phyloP scores from a whole-genome alignment of 805 yeast species.

The Myxozyma neotropica region DNA sequence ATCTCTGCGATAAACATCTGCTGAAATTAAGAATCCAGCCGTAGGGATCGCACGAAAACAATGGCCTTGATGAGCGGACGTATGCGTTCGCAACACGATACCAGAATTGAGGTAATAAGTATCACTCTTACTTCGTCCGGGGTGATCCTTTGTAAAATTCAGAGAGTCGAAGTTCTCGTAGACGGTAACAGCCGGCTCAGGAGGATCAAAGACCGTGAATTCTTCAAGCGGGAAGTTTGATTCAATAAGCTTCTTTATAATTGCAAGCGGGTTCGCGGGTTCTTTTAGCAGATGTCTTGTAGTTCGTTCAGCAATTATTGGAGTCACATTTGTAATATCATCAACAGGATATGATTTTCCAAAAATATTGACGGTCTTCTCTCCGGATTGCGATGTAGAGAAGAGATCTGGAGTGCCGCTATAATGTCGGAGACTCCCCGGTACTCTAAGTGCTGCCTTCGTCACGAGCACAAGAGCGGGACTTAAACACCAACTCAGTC shows the following conservation, averaged over 20 bases:
- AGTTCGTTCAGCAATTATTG: slow-evolving; percentile 65
- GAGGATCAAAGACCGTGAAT: slow-evolving; percentile 75
- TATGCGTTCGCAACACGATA: slow-evolving; percentile 82
- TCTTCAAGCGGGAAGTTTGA: slow-evolving; percentile 56
- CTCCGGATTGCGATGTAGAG: not conserved
- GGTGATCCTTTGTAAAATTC: slow-evolving; percentile 90
- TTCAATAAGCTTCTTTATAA: slow-evolving; percentile 74
- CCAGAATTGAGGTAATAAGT: slow-evolving; percentile 84
- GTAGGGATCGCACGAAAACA: slow-evolving; percentile 59
- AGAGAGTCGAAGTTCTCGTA: slow-evolving; percentile 87
- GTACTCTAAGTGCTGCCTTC: not conserved
- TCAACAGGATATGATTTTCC: slow-evolving; percentile 48
- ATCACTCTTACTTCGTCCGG: slow-evolving; percentile 89
- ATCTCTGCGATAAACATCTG: slow-evolving; percentile 94
- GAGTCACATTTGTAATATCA: slow-evolving; percentile 84
- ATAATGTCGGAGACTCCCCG: not conserved
- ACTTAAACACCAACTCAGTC: not conserved
- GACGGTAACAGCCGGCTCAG: slow-evolving; percentile 79
- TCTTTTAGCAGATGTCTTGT: slow-evolving; percentile 74
- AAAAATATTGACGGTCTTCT: not conserved
- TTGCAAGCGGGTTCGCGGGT: slow-evolving; percentile 86
- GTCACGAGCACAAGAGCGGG: not conserved
- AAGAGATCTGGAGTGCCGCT: slow-evolving; percentile 1
- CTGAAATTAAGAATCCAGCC: slow-evolving; percentile 89
- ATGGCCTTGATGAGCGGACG: slow-evolving; percentile 88